Percentiles rank a stretch among this genome's conserved stretches.
Conservation (phyloP, 1,139 yeast species). For the Saccharomyces hybrid region DNA sequence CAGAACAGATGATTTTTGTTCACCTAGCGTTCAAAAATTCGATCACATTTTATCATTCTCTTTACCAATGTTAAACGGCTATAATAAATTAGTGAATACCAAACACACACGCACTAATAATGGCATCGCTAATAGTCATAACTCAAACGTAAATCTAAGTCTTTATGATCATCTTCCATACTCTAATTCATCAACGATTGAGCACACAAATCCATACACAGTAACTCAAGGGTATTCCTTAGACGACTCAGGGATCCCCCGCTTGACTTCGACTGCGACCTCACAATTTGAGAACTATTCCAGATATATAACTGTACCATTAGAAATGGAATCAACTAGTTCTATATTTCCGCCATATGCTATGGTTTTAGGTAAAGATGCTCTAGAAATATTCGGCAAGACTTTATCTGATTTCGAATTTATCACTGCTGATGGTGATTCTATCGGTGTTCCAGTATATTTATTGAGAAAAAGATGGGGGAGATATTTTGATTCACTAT, state of each 20-base stretch:
- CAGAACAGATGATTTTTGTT: conserved; percentile 38
- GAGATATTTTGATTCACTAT: conserved; percentile 49
- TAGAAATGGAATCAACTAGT: conserved; percentile 54
- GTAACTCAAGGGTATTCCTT: not conserved
- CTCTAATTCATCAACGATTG: not conserved
- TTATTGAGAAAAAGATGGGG: conserved; percentile 72
- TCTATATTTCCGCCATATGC: conserved; percentile 72
- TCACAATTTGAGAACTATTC: conserved; percentile 57
- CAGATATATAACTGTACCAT: conserved; percentile 66
- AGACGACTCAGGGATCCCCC: conserved; percentile 6
- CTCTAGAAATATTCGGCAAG: conserved; percentile 57
- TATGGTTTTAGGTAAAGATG: conserved; percentile 65
- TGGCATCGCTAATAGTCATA: not conserved
- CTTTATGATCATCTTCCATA: not conserved
- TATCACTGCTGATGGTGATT: conserved; percentile 57
- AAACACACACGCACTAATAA: not conserved
- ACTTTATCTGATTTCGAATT: conserved; percentile 64
- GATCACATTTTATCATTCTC: conserved; percentile 50
- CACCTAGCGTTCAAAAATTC: conserved; percentile 53
- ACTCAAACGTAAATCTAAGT: not conserved
- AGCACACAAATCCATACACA: not conserved
- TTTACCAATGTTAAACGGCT: conserved; percentile 57
- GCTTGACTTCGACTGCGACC: conserved; percentile 14
- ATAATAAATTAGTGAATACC: conserved; percentile 20
- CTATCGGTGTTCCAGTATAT: conserved; percentile 54